Conservation (phyloP, 148 eudicot genomes). For the Beta vulgaris region DNA sequence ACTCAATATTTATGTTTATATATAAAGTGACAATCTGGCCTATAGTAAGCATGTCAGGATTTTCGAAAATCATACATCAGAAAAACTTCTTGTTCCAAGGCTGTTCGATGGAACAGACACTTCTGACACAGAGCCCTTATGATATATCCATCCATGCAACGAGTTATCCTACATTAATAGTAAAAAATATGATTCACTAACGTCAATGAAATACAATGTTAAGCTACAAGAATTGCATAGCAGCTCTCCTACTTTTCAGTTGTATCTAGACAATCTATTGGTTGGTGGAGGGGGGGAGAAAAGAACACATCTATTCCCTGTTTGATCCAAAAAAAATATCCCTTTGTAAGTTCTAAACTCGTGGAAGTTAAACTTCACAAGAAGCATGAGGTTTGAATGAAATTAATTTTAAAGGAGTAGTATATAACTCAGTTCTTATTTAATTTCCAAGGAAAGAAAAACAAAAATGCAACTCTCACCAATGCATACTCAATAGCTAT, state of each 20-base stretch:
- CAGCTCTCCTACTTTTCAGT: slow-evolving; percentile 6
- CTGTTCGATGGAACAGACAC: slow-evolving; percentile 57
- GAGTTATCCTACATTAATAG: slow-evolving; percentile 61
- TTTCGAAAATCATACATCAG: slow-evolving; percentile 55
- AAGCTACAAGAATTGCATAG: slow-evolving; percentile 12
- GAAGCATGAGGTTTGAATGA: not conserved
- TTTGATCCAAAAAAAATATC: too few relatives aligned
- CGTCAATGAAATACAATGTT: not conserved
- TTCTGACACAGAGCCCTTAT: slow-evolving; percentile 49
- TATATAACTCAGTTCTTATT: not conserved
- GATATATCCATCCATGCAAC: slow-evolving; percentile 60
- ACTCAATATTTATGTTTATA: not conserved
- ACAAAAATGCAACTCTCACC: not conserved
- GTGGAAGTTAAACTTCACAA: not conserved
- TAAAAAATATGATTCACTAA: slow-evolving; percentile 10
- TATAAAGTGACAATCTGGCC: not conserved
- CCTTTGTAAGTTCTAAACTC: not conserved
- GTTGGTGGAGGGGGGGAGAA: too few relatives aligned
- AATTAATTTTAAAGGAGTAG: not conserved
- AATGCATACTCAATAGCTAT: too few relatives aligned
- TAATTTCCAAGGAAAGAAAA: not conserved
- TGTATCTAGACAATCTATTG: not conserved
- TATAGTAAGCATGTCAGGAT: not conserved
- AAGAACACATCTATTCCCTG: not conserved
- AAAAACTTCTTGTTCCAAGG: slow-evolving; percentile 53